Percentiles rank a stretch among this genome's conserved stretches.
Conservation (phyloP, 139 green algal genomes). For the Chlorella sorokiniana region DNA sequence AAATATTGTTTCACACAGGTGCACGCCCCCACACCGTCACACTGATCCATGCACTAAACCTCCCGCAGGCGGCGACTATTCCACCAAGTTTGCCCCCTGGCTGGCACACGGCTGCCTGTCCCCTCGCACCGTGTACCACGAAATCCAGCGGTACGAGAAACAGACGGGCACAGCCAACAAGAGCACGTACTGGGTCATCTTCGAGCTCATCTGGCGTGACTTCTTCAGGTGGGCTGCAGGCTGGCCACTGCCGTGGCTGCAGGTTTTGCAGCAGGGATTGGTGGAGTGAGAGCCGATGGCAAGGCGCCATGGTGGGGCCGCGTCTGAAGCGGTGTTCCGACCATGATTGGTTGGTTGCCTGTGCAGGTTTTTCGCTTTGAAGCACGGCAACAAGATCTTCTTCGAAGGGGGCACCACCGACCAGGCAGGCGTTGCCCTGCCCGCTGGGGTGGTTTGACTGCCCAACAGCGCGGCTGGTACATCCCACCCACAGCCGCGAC, state of each 20-base stretch:
- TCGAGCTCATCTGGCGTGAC: slow-evolving; percentile 95
- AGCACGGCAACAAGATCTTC: slow-evolving; percentile 93
- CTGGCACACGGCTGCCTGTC: slow-evolving; percentile 92
- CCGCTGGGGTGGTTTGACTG: background rate
- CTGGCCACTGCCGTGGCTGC: background rate
- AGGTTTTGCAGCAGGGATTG: background rate
- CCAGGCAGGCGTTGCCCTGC: background rate
- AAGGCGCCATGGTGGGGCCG: too few species aligned
- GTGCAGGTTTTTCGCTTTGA: slow-evolving; percentile 80
- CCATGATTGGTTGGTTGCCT: background rate
- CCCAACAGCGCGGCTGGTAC: too few species aligned
- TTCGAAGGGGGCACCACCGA: slow-evolving; percentile 50
- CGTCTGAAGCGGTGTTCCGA: background rate
- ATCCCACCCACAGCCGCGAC: too few species aligned
- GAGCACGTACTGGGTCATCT: slow-evolving; percentile 92
- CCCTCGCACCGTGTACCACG: slow-evolving; percentile 72
- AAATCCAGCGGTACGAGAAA: slow-evolving; percentile 87
- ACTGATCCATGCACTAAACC: too few species aligned
- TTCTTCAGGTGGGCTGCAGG: slow-evolving; percentile 75
- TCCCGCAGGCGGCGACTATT: slow-evolving; percentile 76
- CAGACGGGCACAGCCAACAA: slow-evolving; percentile 83
- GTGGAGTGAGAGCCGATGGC: background rate
- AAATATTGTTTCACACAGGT: too few species aligned
- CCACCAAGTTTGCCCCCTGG: slow-evolving; percentile 93
- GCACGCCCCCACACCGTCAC: background rate